phyloP scores from a whole-genome alignment of 2,329 filamentous ascomycete genomes.

The Niveomyces coronatus region DNA sequence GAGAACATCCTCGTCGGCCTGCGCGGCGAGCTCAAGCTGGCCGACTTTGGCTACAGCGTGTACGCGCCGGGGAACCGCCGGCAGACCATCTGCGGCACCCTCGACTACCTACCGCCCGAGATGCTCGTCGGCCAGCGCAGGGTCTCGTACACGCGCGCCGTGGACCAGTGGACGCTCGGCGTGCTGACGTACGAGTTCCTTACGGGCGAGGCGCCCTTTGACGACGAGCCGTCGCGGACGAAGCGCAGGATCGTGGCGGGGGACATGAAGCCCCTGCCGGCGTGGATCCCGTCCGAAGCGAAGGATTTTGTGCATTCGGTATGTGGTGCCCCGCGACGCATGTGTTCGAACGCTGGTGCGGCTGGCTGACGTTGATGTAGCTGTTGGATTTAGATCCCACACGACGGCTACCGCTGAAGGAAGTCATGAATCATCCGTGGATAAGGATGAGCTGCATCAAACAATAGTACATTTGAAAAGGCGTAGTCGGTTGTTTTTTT shows the following conservation, averaged over 20 bases:
- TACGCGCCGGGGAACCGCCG: slow-evolving; percentile 16
- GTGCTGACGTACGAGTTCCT: slow-evolving; percentile 19
- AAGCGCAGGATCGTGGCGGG: slow-evolving; percentile 12
- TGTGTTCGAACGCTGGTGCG: too few species aligned
- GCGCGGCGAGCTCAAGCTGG: slow-evolving; percentile 19
- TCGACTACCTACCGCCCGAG: slow-evolving; percentile 21
- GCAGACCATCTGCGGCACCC: slow-evolving; percentile 18
- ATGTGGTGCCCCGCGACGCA: background rate
- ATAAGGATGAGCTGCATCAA: slow-evolving; percentile 13
- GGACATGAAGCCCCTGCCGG: slow-evolving; percentile 15
- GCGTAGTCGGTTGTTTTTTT: background rate
- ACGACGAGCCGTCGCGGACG: slow-evolving; percentile 14
- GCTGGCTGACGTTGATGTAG: too few species aligned
- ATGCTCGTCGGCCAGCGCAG: slow-evolving; percentile 13
- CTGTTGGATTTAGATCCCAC: slow-evolving; percentile 13
- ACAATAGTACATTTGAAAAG: slow-evolving; percentile 1
- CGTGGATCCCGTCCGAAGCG: slow-evolving; percentile 13
- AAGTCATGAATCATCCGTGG: slow-evolving; percentile 16
- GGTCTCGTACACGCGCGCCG: slow-evolving; percentile 11
- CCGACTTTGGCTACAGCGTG: slow-evolving; percentile 21
- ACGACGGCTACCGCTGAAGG: slow-evolving; percentile 13
- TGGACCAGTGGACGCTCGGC: slow-evolving; percentile 17
- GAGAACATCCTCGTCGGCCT: slow-evolving; percentile 24
- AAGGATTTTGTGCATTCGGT: slow-evolving; percentile 13
- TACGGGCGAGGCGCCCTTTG: slow-evolving; percentile 16